Base-by-base conservation (phyloP, 148 eudicot species). In the Rhododendron ferrugineum region DNA sequence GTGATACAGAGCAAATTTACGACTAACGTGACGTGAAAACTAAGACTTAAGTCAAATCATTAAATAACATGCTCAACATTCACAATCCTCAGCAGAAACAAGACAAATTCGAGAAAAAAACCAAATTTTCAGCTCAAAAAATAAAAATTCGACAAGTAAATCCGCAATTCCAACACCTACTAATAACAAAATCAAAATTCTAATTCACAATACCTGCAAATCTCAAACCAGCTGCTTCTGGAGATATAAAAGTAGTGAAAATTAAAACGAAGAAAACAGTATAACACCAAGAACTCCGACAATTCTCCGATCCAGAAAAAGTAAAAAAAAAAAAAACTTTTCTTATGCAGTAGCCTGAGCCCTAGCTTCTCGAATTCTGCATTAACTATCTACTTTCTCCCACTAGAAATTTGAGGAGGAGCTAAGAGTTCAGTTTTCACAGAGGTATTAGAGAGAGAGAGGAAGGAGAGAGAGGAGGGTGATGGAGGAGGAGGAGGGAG, bases 321-420 rank as follows among this genome's bases (percentile, higher is more conserved):
- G 68, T 6, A 14, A 32, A 80, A 47, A 52, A 79, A 36, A 28
- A 14, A 79, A 28, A 28, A 15, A 66, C 56, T 28, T 5, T 22
- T 3, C 14, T 18, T 28, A 16, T 9, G 52, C 47, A 47, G 2
- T 1, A 26, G n/a, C 28, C 70, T 58, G 40, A 66, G 80, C 44
- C 82, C 49, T 85, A 77, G 81, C 86, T 75, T 87, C 85, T 50
- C 85, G 26, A 34, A 26, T 74, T 49, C 47, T 52, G 86, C 84
- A 89, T 86, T 87, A 44, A 70, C 88, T 87, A 62, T 87, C 83
- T 78, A 30, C 75, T 70, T 30, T 70, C 37, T 70, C 75, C 75
- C 75, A 13, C 75, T 70, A 52, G 79, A 70, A 87, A 42, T 6
- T 52, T 47, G 54, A 49, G 72, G 76, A 52, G 13, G 87, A 70